These are phyloP conservation scores for Metschnikowia gruessii DNA, from an alignment of 805 yeast species.

Conservation along the genomic window DNA sequence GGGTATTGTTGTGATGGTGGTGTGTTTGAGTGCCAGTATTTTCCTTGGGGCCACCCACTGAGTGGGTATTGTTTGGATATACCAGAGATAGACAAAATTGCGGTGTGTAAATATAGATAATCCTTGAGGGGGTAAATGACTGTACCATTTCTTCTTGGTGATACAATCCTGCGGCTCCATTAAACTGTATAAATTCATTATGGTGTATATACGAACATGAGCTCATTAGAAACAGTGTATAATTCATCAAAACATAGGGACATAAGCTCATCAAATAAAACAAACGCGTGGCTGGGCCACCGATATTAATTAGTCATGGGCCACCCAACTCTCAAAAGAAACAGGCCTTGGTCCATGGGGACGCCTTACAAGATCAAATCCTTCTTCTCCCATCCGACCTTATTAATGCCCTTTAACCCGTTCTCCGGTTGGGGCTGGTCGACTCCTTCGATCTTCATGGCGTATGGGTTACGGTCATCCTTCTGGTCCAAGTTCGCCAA, in stretches of 20 bases:
- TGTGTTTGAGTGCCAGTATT: conserved; percentile 57
- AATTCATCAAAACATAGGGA: background rate
- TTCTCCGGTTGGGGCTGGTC: conserved; percentile 38
- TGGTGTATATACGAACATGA: too few relatives aligned
- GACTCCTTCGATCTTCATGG: conserved; percentile 37
- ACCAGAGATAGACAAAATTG: too few relatives aligned
- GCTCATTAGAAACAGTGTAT: background rate
- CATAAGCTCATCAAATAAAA: background rate
- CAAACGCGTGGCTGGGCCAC: background rate
- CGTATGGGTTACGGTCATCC: conserved; percentile 67
- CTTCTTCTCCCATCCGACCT: conserved; percentile 41
- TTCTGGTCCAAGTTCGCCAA: conserved; percentile 58
- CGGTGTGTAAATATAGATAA: too few relatives aligned
- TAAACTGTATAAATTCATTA: too few relatives aligned
- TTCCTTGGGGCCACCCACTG: conserved; percentile 41
- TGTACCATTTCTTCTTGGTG: too few relatives aligned
- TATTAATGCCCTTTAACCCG: conserved; percentile 32
- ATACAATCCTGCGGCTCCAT: too few relatives aligned
- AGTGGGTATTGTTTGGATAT: background rate
- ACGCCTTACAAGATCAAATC: conserved; percentile 28
- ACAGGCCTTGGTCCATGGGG: too few relatives aligned
- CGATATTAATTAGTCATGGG: background rate
- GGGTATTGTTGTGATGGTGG: conserved; percentile 69
- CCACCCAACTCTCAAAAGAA: too few relatives aligned
- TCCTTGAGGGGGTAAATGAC: too few relatives aligned